These are phyloP conservation scores for Fusarium austroafricanum DNA, from an alignment of 2,329 filamentous ascomycete species.

Conservation along the genomic window DNA sequence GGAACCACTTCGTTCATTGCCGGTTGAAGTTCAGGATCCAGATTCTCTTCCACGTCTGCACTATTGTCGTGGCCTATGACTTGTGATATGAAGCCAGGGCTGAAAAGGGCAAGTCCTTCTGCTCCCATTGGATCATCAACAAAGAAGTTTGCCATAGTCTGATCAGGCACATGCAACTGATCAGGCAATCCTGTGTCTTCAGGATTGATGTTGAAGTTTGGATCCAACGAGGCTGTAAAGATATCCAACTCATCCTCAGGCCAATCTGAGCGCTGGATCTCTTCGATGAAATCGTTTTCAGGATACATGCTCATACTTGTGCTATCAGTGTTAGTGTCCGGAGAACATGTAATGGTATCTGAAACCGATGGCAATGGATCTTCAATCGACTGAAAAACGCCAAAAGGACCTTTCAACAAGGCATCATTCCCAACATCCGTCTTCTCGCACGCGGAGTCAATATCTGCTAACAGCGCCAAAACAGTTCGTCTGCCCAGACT, in stretches of 20 bases:
- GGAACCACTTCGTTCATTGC: constrained; percentile 1
- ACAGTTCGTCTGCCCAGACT: constrained; percentile 46
- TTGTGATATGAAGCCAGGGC: constrained; percentile 39
- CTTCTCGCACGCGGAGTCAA: constrained; percentile 42
- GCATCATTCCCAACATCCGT: not conserved
- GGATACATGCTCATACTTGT: constrained; percentile 24
- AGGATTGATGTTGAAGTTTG: constrained; percentile 3
- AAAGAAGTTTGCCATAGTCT: constrained; percentile 30
- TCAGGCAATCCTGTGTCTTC: constrained; percentile 6
- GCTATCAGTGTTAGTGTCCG: constrained; percentile 23
- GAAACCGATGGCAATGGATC: not conserved
- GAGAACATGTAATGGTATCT: constrained; percentile 10
- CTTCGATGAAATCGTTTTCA: constrained; percentile 37
- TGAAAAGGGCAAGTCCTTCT: constrained; percentile 38
- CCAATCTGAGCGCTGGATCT: constrained; percentile 40
- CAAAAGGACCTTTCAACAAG: constrained; percentile 39
- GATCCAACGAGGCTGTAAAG: constrained; percentile 33
- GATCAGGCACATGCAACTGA: constrained; percentile 24
- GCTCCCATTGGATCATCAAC: constrained; percentile 38
- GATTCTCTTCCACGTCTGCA: not conserved
- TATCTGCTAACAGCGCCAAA: constrained; percentile 41
- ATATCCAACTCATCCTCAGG: constrained; percentile 36
- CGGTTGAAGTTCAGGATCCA: not conserved
- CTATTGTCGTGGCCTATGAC: constrained; percentile 28
- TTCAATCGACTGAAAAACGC: constrained; percentile 31